phyloP scores from a whole-genome alignment of 495 filamentous ascomycete genomes.

The Penicilliopsis zonata region DNA sequence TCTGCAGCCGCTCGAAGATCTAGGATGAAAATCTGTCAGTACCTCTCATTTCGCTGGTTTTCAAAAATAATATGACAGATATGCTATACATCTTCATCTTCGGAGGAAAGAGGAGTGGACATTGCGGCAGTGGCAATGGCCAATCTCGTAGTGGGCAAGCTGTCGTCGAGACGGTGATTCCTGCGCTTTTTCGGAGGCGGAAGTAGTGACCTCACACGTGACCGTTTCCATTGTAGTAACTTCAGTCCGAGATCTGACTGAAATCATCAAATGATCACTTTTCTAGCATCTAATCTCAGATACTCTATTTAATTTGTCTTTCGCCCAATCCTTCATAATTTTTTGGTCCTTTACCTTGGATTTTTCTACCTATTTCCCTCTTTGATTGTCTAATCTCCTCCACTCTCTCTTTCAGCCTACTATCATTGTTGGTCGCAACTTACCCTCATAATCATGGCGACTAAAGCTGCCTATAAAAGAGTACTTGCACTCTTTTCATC shows the following conservation, averaged over 20 bases:
- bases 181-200: not conserved
- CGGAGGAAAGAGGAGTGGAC: constrained; percentile 29
- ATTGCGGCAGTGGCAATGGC: constrained; percentile 30
- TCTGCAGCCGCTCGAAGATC: constrained; percentile 57
- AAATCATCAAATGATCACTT: no score
- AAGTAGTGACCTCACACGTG: not conserved
- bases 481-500: no score
- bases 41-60: no score
- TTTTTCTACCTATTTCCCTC: not conserved
- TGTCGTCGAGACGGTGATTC: not conserved
- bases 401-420: not conserved
- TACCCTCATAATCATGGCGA: constrained; percentile 50
- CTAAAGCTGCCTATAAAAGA: constrained; percentile 70
- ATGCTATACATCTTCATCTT: constrained; percentile 29
- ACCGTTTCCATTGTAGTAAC: no score
- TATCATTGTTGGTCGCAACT: not conserved
- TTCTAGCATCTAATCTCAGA: no score
- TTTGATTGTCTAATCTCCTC: not conserved
- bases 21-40: constrained; percentile 15
- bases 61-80: not conserved
- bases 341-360: not conserved
- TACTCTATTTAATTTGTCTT: no score
- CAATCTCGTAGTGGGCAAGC: constrained; percentile 5
- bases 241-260: no score
- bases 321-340: not conserved